Evolutionary conservation across 2,329 filamentous ascomycete genomes (phyloP).

Genomic region (Xylariaceae sp.): DNA sequence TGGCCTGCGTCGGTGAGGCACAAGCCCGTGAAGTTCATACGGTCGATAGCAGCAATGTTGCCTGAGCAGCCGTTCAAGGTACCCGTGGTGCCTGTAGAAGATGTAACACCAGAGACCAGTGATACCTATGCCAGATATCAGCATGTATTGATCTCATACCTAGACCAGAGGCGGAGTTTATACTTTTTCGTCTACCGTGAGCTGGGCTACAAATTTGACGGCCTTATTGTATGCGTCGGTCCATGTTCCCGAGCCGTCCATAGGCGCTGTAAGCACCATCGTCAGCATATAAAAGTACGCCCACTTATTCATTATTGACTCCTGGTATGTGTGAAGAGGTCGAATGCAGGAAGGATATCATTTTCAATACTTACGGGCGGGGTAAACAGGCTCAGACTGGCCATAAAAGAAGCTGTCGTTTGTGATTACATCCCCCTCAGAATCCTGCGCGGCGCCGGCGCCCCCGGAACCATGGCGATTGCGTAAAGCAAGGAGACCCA

Average conservation of each 20-base stretch:
- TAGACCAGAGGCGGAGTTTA: neutral
- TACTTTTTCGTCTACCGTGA: slow-evolving; percentile 72
- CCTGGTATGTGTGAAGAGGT: neutral
- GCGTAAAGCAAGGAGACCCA: slow-evolving; percentile 30
- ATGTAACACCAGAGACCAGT: slow-evolving; percentile 65
- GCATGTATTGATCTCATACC: neutral
- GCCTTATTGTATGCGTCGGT: slow-evolving; percentile 61
- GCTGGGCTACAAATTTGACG: slow-evolving; percentile 59
- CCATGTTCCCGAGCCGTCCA: slow-evolving; percentile 62
- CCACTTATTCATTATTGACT: neutral
- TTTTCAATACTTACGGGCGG: slow-evolving; percentile 40
- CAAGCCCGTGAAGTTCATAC: slow-evolving; percentile 39
- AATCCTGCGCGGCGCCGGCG: neutral
- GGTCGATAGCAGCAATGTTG: slow-evolving; percentile 37
- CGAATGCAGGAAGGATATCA: neutral
- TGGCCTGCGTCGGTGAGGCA: slow-evolving; percentile 37
- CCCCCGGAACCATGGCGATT: slow-evolving; percentile 15
- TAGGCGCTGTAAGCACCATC: slow-evolving; percentile 34
- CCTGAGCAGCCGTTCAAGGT: slow-evolving; percentile 41
- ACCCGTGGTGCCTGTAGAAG: slow-evolving; percentile 33
- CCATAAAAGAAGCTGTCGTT: slow-evolving; percentile 45
- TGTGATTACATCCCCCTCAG: slow-evolving; percentile 29
- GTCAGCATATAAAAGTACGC: slow-evolving; percentile 2
- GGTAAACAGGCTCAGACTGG: slow-evolving; percentile 45
- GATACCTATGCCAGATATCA: slow-evolving; percentile 45